A percentile compares a stretch with the other conserved stretches of the same genome.
Evolutionary conservation across 2,329 filamentous ascomycete genomes (phyloP).

Genomic region (Pseudogymnoascus sp.): DNA sequence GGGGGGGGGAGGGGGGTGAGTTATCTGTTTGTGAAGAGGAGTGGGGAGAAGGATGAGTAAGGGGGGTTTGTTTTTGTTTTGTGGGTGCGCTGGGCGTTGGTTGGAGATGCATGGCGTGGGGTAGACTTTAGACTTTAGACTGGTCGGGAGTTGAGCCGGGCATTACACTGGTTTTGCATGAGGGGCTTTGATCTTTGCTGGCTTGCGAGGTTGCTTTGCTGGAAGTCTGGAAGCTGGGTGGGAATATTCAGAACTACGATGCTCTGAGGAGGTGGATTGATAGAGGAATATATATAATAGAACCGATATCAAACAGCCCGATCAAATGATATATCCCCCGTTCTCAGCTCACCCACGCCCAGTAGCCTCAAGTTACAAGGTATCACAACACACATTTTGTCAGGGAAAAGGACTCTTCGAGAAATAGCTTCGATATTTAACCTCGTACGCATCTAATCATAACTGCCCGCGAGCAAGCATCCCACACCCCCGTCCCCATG

Average conservation of each 20-base stretch:
- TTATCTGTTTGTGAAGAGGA: conserved; percentile 41
- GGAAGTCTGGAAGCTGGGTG: background rate
- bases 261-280: background rate
- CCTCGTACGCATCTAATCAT: conserved; percentile 1
- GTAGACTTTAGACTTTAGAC: background rate
- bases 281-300: background rate
- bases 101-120: background rate
- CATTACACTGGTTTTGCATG: background rate
- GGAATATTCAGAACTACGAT: background rate
- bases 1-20: conserved; percentile 33
- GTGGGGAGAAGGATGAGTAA: background rate
- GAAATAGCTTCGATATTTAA: conserved; percentile 1
- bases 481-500: background rate
- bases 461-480: background rate
- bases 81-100: background rate
- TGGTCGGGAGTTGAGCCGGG: background rate
- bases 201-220: background rate
- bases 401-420: background rate
- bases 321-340: background rate
- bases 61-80: background rate
- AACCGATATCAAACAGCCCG: background rate
- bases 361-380: background rate
- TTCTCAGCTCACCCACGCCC: background rate
- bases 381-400: background rate
- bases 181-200: background rate